Evolutionary conservation across 177 flowering plant species (phyloP).

Genomic region (Telopea speciosissima): DNA sequence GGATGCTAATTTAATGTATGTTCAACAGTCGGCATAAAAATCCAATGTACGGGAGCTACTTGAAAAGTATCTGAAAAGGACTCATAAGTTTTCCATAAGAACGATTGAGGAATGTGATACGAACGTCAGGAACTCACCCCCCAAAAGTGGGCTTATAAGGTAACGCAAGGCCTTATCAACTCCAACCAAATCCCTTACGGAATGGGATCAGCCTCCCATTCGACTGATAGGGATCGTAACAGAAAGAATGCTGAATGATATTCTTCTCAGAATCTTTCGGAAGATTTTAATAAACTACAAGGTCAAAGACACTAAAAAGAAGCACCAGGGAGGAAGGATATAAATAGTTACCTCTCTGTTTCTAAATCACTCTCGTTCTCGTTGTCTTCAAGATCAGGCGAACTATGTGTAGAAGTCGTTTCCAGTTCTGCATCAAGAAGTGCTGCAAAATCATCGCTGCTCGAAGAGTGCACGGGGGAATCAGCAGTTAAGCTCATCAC

Average conservation of each 20-base stretch:
- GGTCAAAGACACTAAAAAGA: too few species aligned
- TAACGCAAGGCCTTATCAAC: too few species aligned
- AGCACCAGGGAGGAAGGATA: too few species aligned
- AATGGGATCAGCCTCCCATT: too few species aligned
- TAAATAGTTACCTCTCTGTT: not conserved
- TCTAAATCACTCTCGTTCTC: not conserved
- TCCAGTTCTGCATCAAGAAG: not conserved
- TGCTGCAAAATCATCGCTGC: not conserved
- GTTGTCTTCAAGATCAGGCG: not conserved
- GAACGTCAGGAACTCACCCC: too few species aligned
- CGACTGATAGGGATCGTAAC: too few species aligned
- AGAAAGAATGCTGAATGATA: too few species aligned
- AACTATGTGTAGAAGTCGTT: not conserved
- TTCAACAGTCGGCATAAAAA: not conserved
- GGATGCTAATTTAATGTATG: not conserved
- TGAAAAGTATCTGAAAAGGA: not conserved
- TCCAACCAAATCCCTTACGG: too few species aligned
- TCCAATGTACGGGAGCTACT: not conserved
- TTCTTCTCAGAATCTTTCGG: too few species aligned
- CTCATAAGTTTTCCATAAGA: not conserved
- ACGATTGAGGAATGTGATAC: not conserved
- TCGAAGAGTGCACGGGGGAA: not conserved
- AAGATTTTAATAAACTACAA: too few species aligned
- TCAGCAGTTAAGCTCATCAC: not conserved
- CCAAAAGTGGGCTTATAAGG: too few species aligned